Conservation (phyloP, 1,284 basidiomycete genomes). For the Sphagnurus paluster region DNA sequence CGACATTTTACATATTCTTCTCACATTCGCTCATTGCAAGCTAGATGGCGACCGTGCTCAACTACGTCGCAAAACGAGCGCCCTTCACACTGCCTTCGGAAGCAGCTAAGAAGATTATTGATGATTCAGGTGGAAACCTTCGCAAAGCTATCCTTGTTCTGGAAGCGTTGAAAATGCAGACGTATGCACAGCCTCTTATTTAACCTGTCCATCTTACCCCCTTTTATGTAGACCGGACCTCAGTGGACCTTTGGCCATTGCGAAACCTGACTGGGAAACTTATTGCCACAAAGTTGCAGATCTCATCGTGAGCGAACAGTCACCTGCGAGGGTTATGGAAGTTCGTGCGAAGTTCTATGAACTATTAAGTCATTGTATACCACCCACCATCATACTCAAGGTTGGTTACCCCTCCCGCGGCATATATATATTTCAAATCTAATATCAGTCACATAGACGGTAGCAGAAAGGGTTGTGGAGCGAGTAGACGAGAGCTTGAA, state of each 20-base stretch:
- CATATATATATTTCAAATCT: no score
- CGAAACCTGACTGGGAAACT: constrained; percentile 99
- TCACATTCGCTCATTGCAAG: background rate
- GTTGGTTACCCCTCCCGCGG: constrained; percentile 39
- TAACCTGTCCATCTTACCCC: background rate
- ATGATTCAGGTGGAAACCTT: constrained; percentile 87
- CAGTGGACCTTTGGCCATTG: constrained; percentile 72
- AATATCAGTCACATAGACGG: constrained; percentile 75
- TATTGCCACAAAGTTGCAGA: constrained; percentile 96
- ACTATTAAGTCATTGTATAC: constrained; percentile 95
- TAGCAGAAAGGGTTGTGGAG: constrained; percentile 84
- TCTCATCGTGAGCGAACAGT: constrained; percentile 89
- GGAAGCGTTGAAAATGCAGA: constrained; percentile 96
- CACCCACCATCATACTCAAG: constrained; percentile 90
- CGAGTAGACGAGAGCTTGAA: constrained; percentile 88
- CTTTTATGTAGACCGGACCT: constrained; percentile 61
- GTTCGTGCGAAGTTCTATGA: constrained; percentile 95
- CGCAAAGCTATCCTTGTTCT: constrained; percentile 94
- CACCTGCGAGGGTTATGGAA: constrained; percentile 89
- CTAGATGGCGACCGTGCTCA: constrained; percentile 83
- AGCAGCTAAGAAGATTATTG: constrained; percentile 72
- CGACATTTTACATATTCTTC: constrained; percentile 18
- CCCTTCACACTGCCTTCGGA: constrained; percentile 80
- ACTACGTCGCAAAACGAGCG: constrained; percentile 82
- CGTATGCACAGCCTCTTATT: constrained; percentile 41